phyloP scores from a whole-genome alignment of 148 eudicot genomes.

The Silene latifolia region DNA sequence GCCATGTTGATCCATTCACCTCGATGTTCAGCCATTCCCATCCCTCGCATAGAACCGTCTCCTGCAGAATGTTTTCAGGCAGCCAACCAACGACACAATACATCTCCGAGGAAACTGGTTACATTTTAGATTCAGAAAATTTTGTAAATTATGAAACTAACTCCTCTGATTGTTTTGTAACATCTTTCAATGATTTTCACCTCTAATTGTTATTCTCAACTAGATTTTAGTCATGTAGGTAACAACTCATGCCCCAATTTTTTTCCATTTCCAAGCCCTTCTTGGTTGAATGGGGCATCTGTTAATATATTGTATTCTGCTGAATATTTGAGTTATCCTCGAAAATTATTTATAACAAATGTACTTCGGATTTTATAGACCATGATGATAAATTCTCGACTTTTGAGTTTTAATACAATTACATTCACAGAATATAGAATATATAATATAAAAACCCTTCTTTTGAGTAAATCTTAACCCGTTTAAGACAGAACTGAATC shows the following conservation, averaged over 20 bases:
- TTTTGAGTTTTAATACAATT: too few species aligned
- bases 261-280: conserved; percentile 36
- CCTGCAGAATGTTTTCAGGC: conserved; percentile 63
- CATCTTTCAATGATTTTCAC: conserved; percentile 35
- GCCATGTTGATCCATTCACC: conserved; percentile 50
- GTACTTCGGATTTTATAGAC: neutral
- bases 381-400: too few species aligned
- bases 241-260: conserved; percentile 26
- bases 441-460: neutral
- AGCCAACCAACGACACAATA: conserved; percentile 50
- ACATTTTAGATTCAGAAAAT: conserved; percentile 39
- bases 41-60: conserved; percentile 46
- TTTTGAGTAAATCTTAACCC: neutral
- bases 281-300: conserved; percentile 55
- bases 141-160: conserved; percentile 39
- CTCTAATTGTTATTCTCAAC: conserved; percentile 21
- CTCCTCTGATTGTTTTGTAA: conserved; percentile 25
- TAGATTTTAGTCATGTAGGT: conserved; percentile 28
- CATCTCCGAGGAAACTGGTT: conserved; percentile 45
- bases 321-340: conserved; percentile 13
- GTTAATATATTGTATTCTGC: conserved; percentile 34
- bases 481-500: too few species aligned
- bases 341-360: conserved; percentile 13
- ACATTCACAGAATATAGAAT: too few species aligned
- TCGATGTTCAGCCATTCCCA: conserved; percentile 45